phyloP scores from a whole-genome alignment of 371 early-diverging fungal species.

The Choanephora cucurbitarum region DNA sequence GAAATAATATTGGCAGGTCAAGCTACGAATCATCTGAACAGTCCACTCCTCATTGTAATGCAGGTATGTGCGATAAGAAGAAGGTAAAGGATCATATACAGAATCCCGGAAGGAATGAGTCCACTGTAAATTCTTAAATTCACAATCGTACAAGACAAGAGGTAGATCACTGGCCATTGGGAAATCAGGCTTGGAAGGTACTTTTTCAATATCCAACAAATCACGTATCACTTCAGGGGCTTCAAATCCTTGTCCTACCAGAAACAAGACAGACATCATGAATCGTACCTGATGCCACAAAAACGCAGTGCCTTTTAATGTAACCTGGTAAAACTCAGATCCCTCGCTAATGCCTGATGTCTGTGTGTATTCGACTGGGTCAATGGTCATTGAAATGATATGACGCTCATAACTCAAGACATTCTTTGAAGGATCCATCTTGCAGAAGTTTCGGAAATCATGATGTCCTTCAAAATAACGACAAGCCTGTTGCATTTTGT shows the following conservation, averaged over 20 bases:
- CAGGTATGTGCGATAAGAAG: conserved; percentile 39
- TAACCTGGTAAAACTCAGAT: conserved; percentile 64
- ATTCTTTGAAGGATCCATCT: conserved; percentile 85
- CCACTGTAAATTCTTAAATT: conserved; percentile 68
- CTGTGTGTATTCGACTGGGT: conserved; percentile 37
- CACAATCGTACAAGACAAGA: conserved; percentile 86
- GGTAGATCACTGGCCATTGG: conserved; percentile 84
- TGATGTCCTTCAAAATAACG: conserved; percentile 75
- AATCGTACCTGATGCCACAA: conserved; percentile 98
- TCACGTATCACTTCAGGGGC: conserved; percentile 39
- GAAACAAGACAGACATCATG: conserved; percentile 89
- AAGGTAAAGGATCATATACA: conserved; percentile 29
- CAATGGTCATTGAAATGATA: conserved; percentile 69
- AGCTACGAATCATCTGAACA: conserved; percentile 49
- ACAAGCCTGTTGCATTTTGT: conserved; percentile 78
- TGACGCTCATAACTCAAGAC: conserved; percentile 74
- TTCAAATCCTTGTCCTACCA: conserved; percentile 70
- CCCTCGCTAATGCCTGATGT: conserved; percentile 19
- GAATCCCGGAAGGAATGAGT: conserved; percentile 30
- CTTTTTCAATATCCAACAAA: conserved; percentile 38
- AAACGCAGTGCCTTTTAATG: conserved; percentile 84
- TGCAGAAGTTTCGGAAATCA: conserved; percentile 96
- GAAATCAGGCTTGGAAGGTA: conserved; percentile 43
- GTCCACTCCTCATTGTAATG: conserved; percentile 57
- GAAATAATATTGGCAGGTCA: conserved; percentile 42